These are phyloP conservation scores for Pulveroboletus sp. DNA, from an alignment of 768 basidiomycete species.

Conservation along the genomic window DNA sequence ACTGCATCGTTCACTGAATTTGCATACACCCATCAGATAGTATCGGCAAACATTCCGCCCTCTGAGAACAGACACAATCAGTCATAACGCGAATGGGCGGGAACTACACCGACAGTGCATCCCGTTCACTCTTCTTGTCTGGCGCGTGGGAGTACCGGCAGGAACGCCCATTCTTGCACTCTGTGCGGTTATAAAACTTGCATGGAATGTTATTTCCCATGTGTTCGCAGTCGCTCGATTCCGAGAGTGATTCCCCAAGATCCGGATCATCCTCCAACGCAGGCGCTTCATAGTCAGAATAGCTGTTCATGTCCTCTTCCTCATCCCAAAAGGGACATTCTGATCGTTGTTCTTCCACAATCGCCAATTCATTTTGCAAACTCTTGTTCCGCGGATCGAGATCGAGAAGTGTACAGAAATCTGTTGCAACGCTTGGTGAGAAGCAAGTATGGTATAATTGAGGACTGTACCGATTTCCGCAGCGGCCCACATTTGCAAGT, in stretches of 20 bases:
- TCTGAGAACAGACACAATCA: conserved; percentile 28
- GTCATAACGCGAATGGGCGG: neutral
- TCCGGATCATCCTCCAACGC: conserved; percentile 25
- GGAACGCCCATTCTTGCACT: conserved; percentile 39
- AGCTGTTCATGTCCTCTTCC: neutral
- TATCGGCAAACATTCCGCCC: conserved; percentile 51
- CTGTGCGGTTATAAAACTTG: conserved; percentile 54
- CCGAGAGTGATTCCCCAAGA: conserved; percentile 43
- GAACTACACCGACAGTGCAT: conserved; percentile 44
- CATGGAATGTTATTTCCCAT: conserved; percentile 52
- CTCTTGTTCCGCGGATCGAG: conserved; percentile 27
- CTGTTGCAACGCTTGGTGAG: conserved; percentile 11
- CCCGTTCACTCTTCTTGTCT: conserved; percentile 51
- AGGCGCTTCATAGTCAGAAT: conserved; percentile 18
- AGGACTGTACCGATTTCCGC: conserved; percentile 23
- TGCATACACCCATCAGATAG: conserved; percentile 40
- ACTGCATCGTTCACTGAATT: conserved; percentile 39
- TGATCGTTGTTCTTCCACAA: neutral
- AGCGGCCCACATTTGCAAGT: conserved; percentile 12
- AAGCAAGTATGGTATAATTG: too few relatives aligned
- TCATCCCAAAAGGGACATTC: neutral
- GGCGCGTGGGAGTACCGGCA: conserved; percentile 55
- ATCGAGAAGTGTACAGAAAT: conserved; percentile 24
- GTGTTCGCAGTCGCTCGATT: conserved; percentile 55
- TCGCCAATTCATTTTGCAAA: conserved; percentile 16